Conservation (phyloP, 331 rosid genomes). For the Telfairia occidentalis region DNA sequence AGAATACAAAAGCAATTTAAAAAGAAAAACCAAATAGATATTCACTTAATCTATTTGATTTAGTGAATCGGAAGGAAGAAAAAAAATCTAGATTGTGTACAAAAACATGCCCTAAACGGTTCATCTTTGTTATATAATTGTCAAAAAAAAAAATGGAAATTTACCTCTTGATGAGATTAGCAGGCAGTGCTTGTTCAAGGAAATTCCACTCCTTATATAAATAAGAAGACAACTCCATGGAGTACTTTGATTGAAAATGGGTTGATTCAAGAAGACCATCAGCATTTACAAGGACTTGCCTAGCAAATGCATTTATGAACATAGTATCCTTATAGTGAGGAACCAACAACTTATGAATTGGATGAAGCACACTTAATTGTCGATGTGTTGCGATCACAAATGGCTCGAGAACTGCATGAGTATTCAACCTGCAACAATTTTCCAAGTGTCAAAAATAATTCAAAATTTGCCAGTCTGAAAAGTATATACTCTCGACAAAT, state of each 20-base stretch:
- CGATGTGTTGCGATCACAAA: conserved; percentile 12
- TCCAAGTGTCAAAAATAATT: neutral
- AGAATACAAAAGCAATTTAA: too few species aligned
- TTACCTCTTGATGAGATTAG: conserved; percentile 28
- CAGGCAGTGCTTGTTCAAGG: conserved; percentile 28
- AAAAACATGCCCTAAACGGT: too few species aligned
- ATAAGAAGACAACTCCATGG: neutral
- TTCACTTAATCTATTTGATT: too few species aligned
- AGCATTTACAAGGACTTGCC: neutral
- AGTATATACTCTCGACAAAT: too few species aligned
- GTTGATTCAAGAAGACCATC: conserved; percentile 7
- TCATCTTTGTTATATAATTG: too few species aligned
- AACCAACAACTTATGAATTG: conserved; percentile 20
- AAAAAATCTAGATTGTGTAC: too few species aligned
- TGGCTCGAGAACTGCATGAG: conserved; percentile 24
- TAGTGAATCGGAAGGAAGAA: too few species aligned
- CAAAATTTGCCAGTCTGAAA: too few species aligned
- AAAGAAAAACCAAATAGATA: too few species aligned
- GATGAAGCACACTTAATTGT: conserved; percentile 37
- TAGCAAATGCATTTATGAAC: conserved; percentile 8
- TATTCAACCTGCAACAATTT: conserved; percentile 25
- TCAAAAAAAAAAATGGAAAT: too few species aligned
- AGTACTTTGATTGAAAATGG: neutral
- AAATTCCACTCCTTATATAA: conserved; percentile 25
- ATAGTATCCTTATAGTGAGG: conserved; percentile 1